A percentile compares a stretch with the other conserved stretches of the same genome.
These are phyloP conservation scores for Dendrobium nobile DNA, from an alignment of 106 monocot genomes.

Conservation along the genomic window DNA sequence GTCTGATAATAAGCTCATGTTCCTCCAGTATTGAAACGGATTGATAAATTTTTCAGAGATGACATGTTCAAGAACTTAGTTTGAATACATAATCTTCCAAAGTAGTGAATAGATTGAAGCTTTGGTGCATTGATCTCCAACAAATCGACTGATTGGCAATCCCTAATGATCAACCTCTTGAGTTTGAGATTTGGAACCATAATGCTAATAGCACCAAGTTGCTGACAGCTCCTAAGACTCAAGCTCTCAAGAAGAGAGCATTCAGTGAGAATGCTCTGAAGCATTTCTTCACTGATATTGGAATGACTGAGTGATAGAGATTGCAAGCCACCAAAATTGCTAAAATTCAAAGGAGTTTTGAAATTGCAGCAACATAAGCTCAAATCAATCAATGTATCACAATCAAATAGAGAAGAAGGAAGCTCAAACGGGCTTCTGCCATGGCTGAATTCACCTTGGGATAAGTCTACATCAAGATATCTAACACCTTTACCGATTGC, in stretches of 20 bases:
- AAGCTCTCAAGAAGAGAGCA: conserved; percentile 12
- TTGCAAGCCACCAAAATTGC: conserved; percentile 7
- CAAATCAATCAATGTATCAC: conserved; percentile 17
- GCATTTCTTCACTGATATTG: conserved; percentile 8
- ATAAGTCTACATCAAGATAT: conserved; percentile 34
- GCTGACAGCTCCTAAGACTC: conserved; percentile 7
- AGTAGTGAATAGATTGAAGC: conserved; percentile 12
- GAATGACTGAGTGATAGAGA: conserved; percentile 5
- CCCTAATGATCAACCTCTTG: conserved; percentile 12
- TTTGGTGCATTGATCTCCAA: conserved; percentile 18
- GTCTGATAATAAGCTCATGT: conserved; percentile 13
- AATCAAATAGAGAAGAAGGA: conserved; percentile 13
- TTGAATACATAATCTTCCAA: conserved; percentile 2
- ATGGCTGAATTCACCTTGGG: conserved; percentile 7
- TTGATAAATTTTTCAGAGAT: conserved; percentile 24
- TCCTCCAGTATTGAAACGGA: conserved; percentile 19
- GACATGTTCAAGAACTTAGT: conserved; percentile 17
- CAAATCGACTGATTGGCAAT: conserved; percentile 4
- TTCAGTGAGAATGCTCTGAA: background rate
- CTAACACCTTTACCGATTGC: conserved; percentile 18
- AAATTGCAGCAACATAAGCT: conserved; percentile 21
- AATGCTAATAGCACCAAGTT: conserved; percentile 9
- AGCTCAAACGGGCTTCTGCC: conserved; percentile 11
- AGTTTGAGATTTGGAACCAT: background rate
- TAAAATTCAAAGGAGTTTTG: background rate